Percentiles rank a stretch among this genome's conserved stretches.
Evolutionary conservation across 345 rosid genomes (phyloP).

Genomic region (Isatis tinctoria): DNA sequence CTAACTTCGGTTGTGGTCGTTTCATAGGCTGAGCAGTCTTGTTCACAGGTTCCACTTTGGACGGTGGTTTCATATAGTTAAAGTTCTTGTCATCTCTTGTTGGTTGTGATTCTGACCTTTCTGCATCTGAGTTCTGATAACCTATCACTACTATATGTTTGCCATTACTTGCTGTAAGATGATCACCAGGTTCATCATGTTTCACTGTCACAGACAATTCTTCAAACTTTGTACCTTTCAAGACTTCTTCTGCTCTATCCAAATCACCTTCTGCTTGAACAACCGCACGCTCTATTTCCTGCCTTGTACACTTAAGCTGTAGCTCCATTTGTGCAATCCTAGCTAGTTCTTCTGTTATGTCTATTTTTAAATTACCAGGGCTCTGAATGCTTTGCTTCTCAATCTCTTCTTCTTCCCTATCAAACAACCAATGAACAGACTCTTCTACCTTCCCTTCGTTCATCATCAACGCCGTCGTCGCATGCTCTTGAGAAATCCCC

Average conservation of each 20-base stretch:
- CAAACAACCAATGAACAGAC: constrained; percentile 81
- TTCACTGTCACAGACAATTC: constrained; percentile 42
- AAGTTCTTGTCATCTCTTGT: constrained; percentile 63
- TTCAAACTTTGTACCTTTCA: constrained; percentile 50
- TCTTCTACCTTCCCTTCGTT: constrained; percentile 87
- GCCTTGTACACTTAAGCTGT: constrained; percentile 57
- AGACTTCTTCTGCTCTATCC: constrained; percentile 52
- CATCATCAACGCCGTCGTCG: constrained; percentile 79
- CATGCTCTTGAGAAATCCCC: constrained; percentile 84
- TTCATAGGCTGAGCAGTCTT: constrained; percentile 53
- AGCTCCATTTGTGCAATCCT: constrained; percentile 61
- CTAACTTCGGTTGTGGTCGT: constrained; percentile 52
- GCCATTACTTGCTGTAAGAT: constrained; percentile 36
- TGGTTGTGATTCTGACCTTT: constrained; percentile 39
- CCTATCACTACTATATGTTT: constrained; percentile 30
- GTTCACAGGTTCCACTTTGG: constrained; percentile 28
- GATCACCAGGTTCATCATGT: constrained; percentile 60
- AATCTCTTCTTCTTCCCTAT: constrained; percentile 61
- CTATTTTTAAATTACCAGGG: constrained; percentile 64
- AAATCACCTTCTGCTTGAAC: constrained; percentile 75
- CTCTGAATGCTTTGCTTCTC: constrained; percentile 39
- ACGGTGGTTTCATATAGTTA: constrained; percentile 50
- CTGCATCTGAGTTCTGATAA: constrained; percentile 36
- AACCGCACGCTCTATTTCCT: constrained; percentile 79
- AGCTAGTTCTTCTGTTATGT: constrained; percentile 83